phyloP scores from a whole-genome alignment of 169 alveolate species.

The Eimeria sp. region DNA sequence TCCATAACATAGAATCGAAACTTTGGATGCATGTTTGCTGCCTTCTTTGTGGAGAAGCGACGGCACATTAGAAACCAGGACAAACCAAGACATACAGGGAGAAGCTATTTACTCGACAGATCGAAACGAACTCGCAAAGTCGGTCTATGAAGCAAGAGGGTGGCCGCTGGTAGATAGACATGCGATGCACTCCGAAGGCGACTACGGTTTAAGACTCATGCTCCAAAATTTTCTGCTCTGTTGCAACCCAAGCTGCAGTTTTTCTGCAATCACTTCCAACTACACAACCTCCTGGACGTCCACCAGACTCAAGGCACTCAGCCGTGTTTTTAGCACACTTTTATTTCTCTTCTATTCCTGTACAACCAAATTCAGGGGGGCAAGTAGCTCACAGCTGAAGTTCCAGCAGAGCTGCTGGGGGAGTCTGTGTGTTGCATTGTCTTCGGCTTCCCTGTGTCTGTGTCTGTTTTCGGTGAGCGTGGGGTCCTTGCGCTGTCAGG shows the following conservation, averaged over 20 bases:
- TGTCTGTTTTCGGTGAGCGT: background rate
- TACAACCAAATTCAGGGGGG: background rate
- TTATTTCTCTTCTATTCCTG: background rate
- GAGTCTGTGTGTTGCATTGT: background rate
- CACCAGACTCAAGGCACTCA: background rate
- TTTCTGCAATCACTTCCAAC: background rate
- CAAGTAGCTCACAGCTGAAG: conserved; percentile 30
- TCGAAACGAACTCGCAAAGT: background rate
- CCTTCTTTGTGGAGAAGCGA: background rate
- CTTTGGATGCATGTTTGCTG: background rate
- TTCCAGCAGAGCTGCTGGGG: conserved; percentile 44
- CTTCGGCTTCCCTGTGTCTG: background rate
- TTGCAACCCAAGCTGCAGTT: background rate
- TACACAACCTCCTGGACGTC: background rate
- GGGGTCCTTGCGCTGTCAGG: background rate
- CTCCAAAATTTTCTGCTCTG: background rate
- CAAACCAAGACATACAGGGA: background rate
- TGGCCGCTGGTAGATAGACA: background rate
- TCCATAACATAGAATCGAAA: background rate
- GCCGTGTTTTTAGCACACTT: background rate
- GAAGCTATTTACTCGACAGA: background rate
- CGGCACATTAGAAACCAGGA: background rate
- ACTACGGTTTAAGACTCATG: background rate
- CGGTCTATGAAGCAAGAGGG: background rate
- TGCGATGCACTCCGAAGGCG: background rate